These are phyloP conservation scores for Suhomyces yuchorum DNA, from an alignment of 1,139 yeast species.

Conservation along the genomic window DNA sequence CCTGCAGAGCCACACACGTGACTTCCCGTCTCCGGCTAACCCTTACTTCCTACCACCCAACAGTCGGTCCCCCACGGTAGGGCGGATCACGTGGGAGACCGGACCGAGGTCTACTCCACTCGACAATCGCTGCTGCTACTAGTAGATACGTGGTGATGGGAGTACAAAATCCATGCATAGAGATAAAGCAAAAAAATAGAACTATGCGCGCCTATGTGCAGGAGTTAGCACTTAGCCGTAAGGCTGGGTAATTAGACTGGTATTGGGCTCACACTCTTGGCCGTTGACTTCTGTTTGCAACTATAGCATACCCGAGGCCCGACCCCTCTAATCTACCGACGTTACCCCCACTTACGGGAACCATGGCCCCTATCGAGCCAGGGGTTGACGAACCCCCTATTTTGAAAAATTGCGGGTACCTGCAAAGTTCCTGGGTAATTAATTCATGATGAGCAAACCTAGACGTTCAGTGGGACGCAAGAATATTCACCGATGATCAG, in stretches of 20 bases:
- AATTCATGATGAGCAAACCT: too few species aligned
- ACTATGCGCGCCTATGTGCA: background rate
- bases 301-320: background rate
- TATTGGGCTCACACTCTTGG: background rate
- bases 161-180: background rate
- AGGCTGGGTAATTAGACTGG: background rate
- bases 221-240: background rate
- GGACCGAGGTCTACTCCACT: background rate
- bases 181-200: background rate
- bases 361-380: too few species aligned
- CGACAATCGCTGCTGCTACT: too few species aligned
- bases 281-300: background rate
- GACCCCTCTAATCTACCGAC: too few species aligned
- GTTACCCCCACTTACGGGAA: too few species aligned
- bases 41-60: too few species aligned
- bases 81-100: background rate
- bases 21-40: background rate
- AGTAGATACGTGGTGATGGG: background rate
- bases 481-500: too few species aligned
- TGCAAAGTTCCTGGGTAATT: too few species aligned
- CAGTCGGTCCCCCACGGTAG: too few species aligned
- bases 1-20: background rate
- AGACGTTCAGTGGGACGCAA: too few species aligned
- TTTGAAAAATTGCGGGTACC: too few species aligned
- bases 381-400: too few species aligned